These are phyloP conservation scores for Cyclotella sp. DNA, from an alignment of 108 stramenopile species.

Conservation along the genomic window DNA sequence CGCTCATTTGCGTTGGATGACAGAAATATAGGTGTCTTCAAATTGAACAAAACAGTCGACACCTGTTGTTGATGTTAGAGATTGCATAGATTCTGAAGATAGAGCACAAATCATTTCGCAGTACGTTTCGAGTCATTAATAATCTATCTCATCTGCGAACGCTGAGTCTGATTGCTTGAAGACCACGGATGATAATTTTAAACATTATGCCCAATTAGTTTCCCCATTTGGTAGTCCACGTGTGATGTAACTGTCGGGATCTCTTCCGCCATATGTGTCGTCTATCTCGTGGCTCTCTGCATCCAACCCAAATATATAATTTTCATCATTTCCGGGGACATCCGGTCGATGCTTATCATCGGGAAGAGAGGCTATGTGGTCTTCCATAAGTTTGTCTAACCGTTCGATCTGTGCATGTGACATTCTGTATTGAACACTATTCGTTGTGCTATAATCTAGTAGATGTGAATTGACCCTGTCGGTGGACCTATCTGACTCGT, in stretches of 20 bases:
- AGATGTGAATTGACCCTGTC: conserved; percentile 49
- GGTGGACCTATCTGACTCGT: conserved; percentile 48
- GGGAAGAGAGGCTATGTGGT: conserved; percentile 53
- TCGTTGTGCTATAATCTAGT: conserved; percentile 49
- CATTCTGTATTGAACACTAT: conserved; percentile 40
- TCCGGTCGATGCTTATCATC: conserved; percentile 46
- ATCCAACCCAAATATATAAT: conserved; percentile 42
- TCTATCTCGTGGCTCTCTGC: conserved; percentile 47
- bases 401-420: conserved; percentile 42
- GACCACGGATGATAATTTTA: no score
- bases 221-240: conserved; percentile 17
- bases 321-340: conserved; percentile 33
- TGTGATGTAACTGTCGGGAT: conserved; percentile 21
- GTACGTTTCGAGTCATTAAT: no score
- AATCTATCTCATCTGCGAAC: no score
- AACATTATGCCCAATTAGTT: conserved; percentile 4
- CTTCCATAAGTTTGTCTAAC: conserved; percentile 55
- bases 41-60: no score
- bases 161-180: no score
- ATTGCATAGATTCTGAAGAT: no score
- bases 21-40: no score
- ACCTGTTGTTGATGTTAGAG: no score
- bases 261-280: conserved; percentile 28
- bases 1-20: no score
- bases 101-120: no score